phyloP scores from a whole-genome alignment of 2,329 filamentous ascomycete genomes.

The Capronia coronata region DNA sequence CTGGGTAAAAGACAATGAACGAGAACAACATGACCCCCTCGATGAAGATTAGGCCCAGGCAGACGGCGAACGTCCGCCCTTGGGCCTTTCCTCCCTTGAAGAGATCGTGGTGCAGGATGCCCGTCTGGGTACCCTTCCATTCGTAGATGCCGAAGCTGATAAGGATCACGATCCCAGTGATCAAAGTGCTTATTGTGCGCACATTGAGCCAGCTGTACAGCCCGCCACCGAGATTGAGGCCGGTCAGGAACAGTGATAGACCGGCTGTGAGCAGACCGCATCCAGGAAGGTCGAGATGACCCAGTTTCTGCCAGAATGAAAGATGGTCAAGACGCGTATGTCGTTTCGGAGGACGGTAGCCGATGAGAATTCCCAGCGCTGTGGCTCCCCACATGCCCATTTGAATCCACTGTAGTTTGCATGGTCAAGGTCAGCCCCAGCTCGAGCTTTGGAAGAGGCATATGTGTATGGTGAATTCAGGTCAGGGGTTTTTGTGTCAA shows the following conservation, averaged over 20 bases:
- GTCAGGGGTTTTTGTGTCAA: no score
- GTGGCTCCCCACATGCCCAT: conserved; percentile 23
- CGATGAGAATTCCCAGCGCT: conserved; percentile 20
- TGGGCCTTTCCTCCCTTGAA: conserved; percentile 16
- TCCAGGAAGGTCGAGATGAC: conserved; percentile 21
- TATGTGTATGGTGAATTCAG: no score
- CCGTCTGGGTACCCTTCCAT: conserved; percentile 22
- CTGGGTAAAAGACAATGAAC: conserved; percentile 23
- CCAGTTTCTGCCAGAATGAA: conserved; percentile 21
- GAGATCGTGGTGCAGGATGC: conserved; percentile 23
- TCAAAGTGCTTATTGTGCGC: conserved; percentile 13
- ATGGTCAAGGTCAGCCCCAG: background rate
- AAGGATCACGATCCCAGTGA: conserved; percentile 20
- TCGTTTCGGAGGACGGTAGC: conserved; percentile 23
- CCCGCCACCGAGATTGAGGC: conserved; percentile 22
- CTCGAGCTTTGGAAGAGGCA: background rate
- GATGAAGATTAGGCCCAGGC: conserved; percentile 22
- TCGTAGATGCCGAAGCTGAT: conserved; percentile 23
- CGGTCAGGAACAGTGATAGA: conserved; percentile 20
- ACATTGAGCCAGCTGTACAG: conserved; percentile 22
- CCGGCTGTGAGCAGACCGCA: conserved; percentile 16
- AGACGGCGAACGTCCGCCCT: conserved; percentile 23
- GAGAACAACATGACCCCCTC: conserved; percentile 25
- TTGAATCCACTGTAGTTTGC: conserved; percentile 23
- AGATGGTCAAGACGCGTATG: conserved; percentile 23